phyloP scores from a whole-genome alignment of 2,329 filamentous ascomycete genomes.

The Calonectria pseudoreteaudii region DNA sequence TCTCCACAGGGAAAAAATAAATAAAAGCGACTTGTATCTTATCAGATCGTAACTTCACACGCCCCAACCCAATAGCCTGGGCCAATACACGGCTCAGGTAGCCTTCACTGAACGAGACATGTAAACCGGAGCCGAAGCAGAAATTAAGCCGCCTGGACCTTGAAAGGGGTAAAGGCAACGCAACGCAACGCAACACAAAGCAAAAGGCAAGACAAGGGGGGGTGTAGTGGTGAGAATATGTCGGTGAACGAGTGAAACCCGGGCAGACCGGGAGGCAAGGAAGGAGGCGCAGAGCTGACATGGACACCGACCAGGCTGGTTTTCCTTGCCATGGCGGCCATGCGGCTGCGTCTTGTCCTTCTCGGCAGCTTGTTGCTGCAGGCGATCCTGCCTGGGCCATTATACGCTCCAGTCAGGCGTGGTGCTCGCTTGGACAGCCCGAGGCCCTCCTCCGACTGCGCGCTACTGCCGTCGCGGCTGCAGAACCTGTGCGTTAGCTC shows the following conservation, averaged over 20 bases:
- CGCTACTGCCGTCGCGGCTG: neutral
- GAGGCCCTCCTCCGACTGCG: neutral
- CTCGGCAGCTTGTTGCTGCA: neutral
- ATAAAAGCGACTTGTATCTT: constrained; percentile 38
- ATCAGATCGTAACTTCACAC: constrained; percentile 42
- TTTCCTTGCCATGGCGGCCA: neutral
- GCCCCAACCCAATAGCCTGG: constrained; percentile 31
- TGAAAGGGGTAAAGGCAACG: neutral
- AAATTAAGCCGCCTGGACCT: constrained; percentile 2
- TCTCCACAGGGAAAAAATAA: constrained; percentile 38
- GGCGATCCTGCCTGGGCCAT: neutral
- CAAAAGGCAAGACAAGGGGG: neutral
- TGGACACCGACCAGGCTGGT: neutral
- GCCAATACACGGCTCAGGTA: constrained; percentile 27
- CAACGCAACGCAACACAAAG: neutral
- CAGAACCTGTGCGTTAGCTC: constrained; percentile 14
- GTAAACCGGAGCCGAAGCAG: constrained; percentile 5
- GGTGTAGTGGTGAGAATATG: constrained; percentile 9
- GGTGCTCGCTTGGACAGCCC: neutral
- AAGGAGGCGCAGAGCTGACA: constrained; percentile 26
- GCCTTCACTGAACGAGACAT: constrained; percentile 9
- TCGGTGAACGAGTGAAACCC: constrained; percentile 34
- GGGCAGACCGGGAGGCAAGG: constrained; percentile 19
- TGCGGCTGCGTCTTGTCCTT: constrained; percentile 21
- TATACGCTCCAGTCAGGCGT: constrained; percentile 13